These are phyloP conservation scores for Pyrenula aspistea DNA, from an alignment of 495 filamentous ascomycete species.

Conservation along the genomic window DNA sequence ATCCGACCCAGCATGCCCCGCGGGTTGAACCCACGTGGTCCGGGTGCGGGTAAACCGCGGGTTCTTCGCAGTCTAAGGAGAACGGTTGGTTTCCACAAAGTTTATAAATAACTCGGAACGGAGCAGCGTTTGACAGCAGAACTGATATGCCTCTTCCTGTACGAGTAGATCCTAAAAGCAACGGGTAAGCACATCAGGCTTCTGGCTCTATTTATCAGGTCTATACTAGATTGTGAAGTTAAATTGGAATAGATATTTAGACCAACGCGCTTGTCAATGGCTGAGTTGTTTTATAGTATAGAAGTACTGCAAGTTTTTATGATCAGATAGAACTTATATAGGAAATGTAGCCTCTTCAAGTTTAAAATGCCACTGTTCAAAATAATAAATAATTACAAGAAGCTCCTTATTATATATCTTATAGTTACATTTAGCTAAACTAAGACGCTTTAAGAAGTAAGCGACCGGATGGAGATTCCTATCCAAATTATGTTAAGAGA, in stretches of 20 bases:
- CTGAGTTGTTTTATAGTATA: conserved; percentile 14
- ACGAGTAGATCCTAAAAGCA: background rate
- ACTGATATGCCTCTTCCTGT: background rate
- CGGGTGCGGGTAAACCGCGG: no score
- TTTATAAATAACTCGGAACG: background rate
- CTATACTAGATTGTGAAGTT: conserved; percentile 18
- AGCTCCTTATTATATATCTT: conserved; percentile 16
- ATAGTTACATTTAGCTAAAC: conserved; percentile 11
- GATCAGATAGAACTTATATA: conserved; percentile 7
- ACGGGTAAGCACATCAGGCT: conserved; percentile 3
- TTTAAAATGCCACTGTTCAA: conserved; percentile 13
- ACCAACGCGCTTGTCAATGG: conserved; percentile 10
- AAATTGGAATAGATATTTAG: conserved; percentile 13
- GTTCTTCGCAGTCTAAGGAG: no score
- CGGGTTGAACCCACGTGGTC: no score
- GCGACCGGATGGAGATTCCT: conserved; percentile 1
- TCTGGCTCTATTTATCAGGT: conserved; percentile 3
- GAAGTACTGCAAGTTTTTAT: conserved; percentile 16
- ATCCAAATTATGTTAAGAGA: conserved; percentile 3
- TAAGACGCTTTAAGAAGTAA: conserved; percentile 9
- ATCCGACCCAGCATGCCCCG: no score
- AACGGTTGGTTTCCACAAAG: background rate
- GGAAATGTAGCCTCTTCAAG: conserved; percentile 1
- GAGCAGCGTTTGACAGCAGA: no score
- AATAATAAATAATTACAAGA: conserved; percentile 10